Conservation (phyloP, 345 rosid species). For the Citropsis articulata region DNA sequence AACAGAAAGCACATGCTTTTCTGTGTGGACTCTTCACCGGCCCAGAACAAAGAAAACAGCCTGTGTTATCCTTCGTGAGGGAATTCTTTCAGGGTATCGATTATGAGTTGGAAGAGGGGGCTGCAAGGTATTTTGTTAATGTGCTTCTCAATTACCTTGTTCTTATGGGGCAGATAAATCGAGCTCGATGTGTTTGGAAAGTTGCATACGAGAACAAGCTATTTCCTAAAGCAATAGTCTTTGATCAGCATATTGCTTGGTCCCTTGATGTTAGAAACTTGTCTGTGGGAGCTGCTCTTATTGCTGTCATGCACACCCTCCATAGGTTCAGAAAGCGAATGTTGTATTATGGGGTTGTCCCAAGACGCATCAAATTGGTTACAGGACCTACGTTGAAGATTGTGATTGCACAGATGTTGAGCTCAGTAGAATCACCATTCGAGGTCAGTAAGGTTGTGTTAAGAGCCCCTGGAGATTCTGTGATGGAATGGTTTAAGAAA, state of each 20-base stretch:
- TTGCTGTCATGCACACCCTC: conserved; percentile 93
- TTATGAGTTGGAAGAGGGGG: conserved; percentile 93
- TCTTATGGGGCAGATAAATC: conserved; percentile 92
- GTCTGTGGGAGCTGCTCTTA: conserved; percentile 94
- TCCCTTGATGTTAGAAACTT: conserved; percentile 92
- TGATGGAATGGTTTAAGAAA: conserved; percentile 98
- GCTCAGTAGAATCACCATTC: conserved; percentile 90
- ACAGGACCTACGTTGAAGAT: conserved; percentile 95
- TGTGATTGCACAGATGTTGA: conserved; percentile 85
- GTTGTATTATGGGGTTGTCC: conserved; percentile 91
- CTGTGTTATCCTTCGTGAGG: conserved; percentile 79
- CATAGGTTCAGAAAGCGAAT: conserved; percentile 94
- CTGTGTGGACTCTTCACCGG: conserved; percentile 95
- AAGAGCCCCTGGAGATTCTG: conserved; percentile 84
- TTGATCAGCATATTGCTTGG: conserved; percentile 97
- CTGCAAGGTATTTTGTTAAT: conserved; percentile 86
- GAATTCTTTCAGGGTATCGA: conserved; percentile 92
- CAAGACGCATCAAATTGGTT: conserved; percentile 91
- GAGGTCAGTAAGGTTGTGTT: conserved; percentile 94
- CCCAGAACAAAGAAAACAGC: conserved; percentile 88
- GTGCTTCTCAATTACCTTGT: conserved; percentile 95
- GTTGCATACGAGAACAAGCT: conserved; percentile 97
- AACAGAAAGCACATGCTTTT: conserved; percentile 78
- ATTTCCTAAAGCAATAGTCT: conserved; percentile 94
- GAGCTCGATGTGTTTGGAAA: conserved; percentile 97